Evolutionary conservation across 495 filamentous ascomycete genomes (phyloP), one percentile per base, ranked within the genome.

Genomic region (Geoglossum glabrum): DNA sequence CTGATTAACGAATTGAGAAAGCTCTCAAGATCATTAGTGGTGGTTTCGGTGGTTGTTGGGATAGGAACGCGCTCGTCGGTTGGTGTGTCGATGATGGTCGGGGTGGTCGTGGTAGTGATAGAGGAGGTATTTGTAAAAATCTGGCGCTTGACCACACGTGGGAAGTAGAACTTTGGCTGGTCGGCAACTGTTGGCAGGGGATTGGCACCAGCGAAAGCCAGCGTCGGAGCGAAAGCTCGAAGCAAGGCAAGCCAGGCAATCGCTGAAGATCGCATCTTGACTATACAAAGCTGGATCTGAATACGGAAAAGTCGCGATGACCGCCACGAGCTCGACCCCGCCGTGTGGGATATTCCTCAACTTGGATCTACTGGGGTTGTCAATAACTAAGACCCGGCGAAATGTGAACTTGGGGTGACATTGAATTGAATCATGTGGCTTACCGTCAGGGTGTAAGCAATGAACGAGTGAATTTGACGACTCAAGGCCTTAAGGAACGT

Each of bases 381-480:
- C n/a, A 45, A 10, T 21, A 13, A 9, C 19, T 45, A 9, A 5
- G 40, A n/a, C 40, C 5, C 3, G 7, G 13, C 3, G 40, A 5
- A 45, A 21, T 21, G 13, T 19, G n/a, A 21, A 45, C 5, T 5
- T 15, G 4, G 40, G 7, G 40, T 45, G 40, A 45, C 5, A 21
- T 45, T 19, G 3, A 21, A 45, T 1, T 45, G 40, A 45, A 45
- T 19, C 3, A 8, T 1, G 19, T 27, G 26, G 49, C 54, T 56
- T 45, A 56, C 54, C 54, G 54, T 56, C 54, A 56, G 38, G 54
- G 54, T 56, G 31, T 15, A 56, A 23, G 25, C 23, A 17, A 21
- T 52, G 49, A 56, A 56, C 54, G 54, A 56, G 54, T 40, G 54
- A 38, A 56, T 25, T 56, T 56, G 54, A 56, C 54, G 54, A 38